phyloP scores from a whole-genome alignment of 202 grass and related monocot genomes.

The Hordeum pubiflorum region DNA sequence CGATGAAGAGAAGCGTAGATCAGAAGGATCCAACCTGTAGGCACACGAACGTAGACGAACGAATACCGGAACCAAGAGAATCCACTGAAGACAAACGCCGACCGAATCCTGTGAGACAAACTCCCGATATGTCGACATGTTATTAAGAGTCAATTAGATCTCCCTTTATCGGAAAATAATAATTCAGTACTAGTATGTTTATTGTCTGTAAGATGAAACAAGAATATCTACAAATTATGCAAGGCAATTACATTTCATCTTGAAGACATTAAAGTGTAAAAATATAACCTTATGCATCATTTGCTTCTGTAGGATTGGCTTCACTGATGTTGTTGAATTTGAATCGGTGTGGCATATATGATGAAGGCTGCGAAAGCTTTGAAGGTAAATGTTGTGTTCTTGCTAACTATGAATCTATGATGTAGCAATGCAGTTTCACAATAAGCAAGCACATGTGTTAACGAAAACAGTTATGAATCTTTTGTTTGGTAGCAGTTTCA shows the following conservation, averaged over 20 bases:
- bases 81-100: no score
- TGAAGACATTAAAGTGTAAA: not conserved
- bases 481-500: not conserved
- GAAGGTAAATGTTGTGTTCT: slow-evolving; percentile 35
- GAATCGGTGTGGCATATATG: slow-evolving; percentile 69
- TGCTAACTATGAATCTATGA: not conserved
- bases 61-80: no score
- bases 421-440: not conserved
- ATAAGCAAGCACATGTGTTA: not conserved
- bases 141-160: no score
- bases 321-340: slow-evolving; percentile 67
- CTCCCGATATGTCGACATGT: no score
- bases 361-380: slow-evolving; percentile 65
- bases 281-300: not conserved
- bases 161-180: not conserved
- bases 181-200: not conserved
- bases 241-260: not conserved
- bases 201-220: not conserved
- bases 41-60: no score
- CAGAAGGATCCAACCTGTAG: no score
- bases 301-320: slow-evolving; percentile 48
- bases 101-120: no score
- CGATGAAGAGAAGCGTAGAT: no score
- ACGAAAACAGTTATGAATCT: not conserved
- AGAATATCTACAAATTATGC: not conserved